Conservation (phyloP, 1,139 yeast species). For the Arxiozyma slooffiae region DNA sequence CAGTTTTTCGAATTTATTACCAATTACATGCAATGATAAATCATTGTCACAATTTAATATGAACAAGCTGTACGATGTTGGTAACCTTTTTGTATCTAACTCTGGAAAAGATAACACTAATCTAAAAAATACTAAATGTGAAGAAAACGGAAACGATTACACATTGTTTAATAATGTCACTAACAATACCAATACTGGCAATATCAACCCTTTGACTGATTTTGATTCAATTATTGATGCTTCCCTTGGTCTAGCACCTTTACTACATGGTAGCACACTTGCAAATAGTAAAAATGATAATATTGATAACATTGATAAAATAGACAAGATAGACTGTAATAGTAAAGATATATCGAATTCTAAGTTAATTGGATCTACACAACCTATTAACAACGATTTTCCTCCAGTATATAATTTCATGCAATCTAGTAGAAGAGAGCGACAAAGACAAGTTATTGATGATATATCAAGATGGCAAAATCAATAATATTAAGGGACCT, state of each 20-base stretch:
- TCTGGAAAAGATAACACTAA: not conserved
- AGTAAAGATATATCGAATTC: not conserved
- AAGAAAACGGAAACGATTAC: not conserved
- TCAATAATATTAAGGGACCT: not conserved
- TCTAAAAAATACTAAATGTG: too few relatives aligned
- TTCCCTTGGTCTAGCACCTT: constrained; percentile 28
- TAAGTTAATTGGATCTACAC: not conserved
- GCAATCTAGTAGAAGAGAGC: not conserved
- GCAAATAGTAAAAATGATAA: not conserved
- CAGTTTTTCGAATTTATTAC: constrained; percentile 10
- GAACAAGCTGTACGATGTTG: constrained; percentile 1
- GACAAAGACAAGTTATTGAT: not conserved
- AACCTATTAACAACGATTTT: not conserved
- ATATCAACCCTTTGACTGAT: constrained; percentile 8
- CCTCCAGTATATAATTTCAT: too few relatives aligned
- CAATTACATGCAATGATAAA: constrained; percentile 9
- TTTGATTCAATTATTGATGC: constrained; percentile 27
- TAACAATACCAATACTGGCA: constrained; percentile 4
- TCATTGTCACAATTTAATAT: constrained; percentile 7
- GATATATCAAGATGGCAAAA: constrained; percentile 2
- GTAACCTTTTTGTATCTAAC: not conserved
- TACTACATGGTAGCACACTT: constrained; percentile 13
- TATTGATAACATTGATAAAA: too few relatives aligned
- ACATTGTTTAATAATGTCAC: not conserved
- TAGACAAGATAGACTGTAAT: not conserved